phyloP scores from a whole-genome alignment of 176 grass and related monocot species.

The Alopecurus myosuroides region DNA sequence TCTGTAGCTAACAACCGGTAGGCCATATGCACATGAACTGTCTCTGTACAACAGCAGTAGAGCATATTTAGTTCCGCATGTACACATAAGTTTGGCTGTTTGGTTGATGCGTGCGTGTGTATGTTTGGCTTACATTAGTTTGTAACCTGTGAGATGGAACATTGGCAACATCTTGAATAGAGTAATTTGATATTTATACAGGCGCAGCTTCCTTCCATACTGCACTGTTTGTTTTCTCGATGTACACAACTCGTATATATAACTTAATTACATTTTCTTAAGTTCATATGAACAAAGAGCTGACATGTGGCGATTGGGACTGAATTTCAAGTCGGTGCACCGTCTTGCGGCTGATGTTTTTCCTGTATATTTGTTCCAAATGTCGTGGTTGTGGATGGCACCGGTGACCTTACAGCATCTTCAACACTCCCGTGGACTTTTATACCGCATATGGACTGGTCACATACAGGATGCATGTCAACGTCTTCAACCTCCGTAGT shows the following conservation, averaged over 20 bases:
- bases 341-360: too few relatives aligned
- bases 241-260: too few relatives aligned
- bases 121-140: not conserved
- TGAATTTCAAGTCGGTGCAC: not conserved
- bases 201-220: not conserved
- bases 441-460: not conserved
- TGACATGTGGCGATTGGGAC: not conserved
- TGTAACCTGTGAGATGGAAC: not conserved
- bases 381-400: not conserved
- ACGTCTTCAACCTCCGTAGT: not conserved
- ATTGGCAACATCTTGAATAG: not conserved
- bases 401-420: not conserved
- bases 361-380: not conserved
- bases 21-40: conserved; percentile 15
- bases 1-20: not conserved
- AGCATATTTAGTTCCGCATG: conserved; percentile 7
- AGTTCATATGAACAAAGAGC: not conserved
- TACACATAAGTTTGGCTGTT: not conserved
- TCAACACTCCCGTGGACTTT: not conserved
- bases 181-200: conserved; percentile 14
- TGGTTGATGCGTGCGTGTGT: not conserved
- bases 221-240: not conserved
- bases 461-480: not conserved
- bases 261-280: not conserved
- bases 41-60: conserved; percentile 23